Conservation (phyloP, 2,329 filamentous ascomycete species). For the Pseudogymnoascus sp. region DNA sequence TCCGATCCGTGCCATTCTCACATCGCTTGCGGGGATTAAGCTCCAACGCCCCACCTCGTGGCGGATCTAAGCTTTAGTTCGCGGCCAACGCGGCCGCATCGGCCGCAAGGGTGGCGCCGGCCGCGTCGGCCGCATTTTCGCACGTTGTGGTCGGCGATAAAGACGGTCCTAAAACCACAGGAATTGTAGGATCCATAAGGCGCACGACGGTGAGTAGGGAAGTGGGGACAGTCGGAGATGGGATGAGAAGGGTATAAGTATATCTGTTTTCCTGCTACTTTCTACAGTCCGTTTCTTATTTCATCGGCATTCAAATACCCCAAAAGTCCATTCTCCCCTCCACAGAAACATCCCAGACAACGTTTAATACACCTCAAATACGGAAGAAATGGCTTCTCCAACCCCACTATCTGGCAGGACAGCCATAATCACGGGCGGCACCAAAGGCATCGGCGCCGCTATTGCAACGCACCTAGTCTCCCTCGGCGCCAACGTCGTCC, state of each 20-base stretch:
- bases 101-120: neutral
- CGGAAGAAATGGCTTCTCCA: neutral
- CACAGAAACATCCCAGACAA: neutral
- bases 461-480: slow-evolving; percentile 50
- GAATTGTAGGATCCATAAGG: neutral
- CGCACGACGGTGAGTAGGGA: too few relatives aligned
- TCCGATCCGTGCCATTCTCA: neutral
- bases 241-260: neutral
- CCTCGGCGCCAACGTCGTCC: slow-evolving; percentile 48
- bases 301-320: neutral
- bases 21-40: neutral
- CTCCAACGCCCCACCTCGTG: neutral
- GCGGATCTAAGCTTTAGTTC: neutral
- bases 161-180: neutral
- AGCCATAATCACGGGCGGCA: slow-evolving; percentile 47
- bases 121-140: neutral
- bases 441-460: slow-evolving; percentile 53
- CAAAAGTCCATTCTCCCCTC: neutral
- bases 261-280: neutral
- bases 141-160: neutral
- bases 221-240: neutral
- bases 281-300: neutral
- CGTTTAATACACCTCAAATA: neutral
- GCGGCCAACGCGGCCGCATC: neutral
- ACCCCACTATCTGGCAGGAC: slow-evolving; percentile 32